phyloP scores from a whole-genome alignment of 2,329 filamentous ascomycete genomes.

The Fusarium sambucinum region DNA sequence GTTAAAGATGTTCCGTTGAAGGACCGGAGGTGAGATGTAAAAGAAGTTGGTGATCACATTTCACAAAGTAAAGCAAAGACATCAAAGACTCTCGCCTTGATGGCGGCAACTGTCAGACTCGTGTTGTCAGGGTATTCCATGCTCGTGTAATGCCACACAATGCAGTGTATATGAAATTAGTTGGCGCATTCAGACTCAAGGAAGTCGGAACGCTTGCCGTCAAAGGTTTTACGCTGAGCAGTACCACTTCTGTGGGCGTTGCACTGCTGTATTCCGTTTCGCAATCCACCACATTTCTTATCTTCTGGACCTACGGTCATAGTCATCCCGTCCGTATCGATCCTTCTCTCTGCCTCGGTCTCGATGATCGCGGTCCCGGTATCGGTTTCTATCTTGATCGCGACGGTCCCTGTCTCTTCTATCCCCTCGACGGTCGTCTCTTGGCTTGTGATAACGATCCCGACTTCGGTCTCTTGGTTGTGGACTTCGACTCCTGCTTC shows the following conservation, averaged over 20 bases:
- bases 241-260: slow-evolving; percentile 25
- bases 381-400: slow-evolving; percentile 46
- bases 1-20: slow-evolving; percentile 22
- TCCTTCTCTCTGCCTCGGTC: slow-evolving; percentile 39
- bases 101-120: slow-evolving; percentile 33
- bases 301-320: slow-evolving; percentile 41
- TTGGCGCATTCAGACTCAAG: slow-evolving; percentile 20
- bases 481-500: slow-evolving; percentile 40
- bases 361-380: slow-evolving; percentile 51
- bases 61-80: slow-evolving; percentile 14
- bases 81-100: slow-evolving; percentile 12
- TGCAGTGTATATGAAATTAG: slow-evolving; percentile 35
- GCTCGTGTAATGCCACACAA: slow-evolving; percentile 36
- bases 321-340: slow-evolving; percentile 41
- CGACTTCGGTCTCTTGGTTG: slow-evolving; percentile 44
- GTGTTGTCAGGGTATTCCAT: slow-evolving; percentile 33
- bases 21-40: slow-evolving; percentile 27
- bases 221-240: slow-evolving; percentile 22
- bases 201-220: slow-evolving; percentile 32
- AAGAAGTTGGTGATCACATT: slow-evolving; percentile 21
- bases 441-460: slow-evolving; percentile 43
- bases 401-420: slow-evolving; percentile 46
- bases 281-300: slow-evolving; percentile 29
- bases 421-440: slow-evolving; percentile 46
- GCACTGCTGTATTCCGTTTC: slow-evolving; percentile 33